phyloP scores from a whole-genome alignment of 345 rosid genomes.

The Streptanthus diversifolius region DNA sequence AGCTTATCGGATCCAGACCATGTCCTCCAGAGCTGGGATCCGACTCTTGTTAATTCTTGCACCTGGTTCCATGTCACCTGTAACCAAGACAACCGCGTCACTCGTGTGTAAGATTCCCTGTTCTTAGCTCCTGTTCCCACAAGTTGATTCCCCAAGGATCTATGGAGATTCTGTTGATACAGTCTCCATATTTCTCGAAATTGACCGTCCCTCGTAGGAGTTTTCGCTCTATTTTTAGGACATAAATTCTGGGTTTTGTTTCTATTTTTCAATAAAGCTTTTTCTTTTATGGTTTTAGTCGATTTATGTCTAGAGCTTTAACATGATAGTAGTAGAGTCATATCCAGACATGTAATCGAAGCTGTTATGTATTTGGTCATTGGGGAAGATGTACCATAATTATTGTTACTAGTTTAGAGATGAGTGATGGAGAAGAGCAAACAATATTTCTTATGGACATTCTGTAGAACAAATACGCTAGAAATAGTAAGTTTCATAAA shows the following conservation, averaged over 20 bases:
- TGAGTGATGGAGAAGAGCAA: slow-evolving; percentile 1
- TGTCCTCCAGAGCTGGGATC: slow-evolving; percentile 99
- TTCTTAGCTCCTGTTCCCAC: not conserved
- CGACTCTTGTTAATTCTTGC: slow-evolving; percentile 91
- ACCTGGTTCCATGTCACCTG: slow-evolving; percentile 99
- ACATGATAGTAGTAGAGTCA: not conserved
- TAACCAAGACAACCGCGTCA: slow-evolving; percentile 80
- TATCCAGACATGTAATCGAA: not conserved
- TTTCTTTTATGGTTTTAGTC: not conserved
- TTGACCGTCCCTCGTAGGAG: not conserved
- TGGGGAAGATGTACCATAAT: not conserved
- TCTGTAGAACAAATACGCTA: not conserved
- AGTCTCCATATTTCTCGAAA: not conserved
- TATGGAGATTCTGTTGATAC: slow-evolving; percentile 3
- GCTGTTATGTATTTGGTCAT: not conserved
- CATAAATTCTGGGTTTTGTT: not conserved
- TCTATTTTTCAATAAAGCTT: not conserved
- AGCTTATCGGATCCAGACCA: slow-evolving; percentile 77
- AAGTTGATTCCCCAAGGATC: slow-evolving; percentile 1
- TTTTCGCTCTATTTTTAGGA: slow-evolving; percentile 10
- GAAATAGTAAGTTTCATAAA: not conserved
- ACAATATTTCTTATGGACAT: not conserved
- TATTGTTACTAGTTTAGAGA: not conserved
- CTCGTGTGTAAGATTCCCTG: slow-evolving; percentile 68
- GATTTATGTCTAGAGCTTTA: not conserved